Evolutionary conservation across 495 filamentous ascomycete species (phyloP).

Genomic region (Talaromyces stipitatus): DNA sequence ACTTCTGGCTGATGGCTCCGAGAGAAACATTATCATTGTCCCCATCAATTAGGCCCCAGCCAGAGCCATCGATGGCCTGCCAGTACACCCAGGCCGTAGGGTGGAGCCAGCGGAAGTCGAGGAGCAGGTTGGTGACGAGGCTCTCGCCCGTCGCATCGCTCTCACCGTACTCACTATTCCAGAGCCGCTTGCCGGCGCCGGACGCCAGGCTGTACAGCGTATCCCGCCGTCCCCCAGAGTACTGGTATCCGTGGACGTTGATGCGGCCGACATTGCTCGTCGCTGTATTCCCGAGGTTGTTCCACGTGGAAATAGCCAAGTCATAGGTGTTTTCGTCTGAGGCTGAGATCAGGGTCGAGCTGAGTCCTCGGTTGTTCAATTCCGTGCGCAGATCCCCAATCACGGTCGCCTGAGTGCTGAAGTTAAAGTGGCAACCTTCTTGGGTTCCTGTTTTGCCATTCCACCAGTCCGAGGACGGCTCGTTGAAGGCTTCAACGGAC

Average conservation of each 20-base stretch:
- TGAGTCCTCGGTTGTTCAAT: conserved; percentile 2
- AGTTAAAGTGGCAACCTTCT: conserved; percentile 2
- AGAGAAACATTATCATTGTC: conserved; percentile 21
- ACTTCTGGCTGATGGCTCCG: conserved; percentile 21
- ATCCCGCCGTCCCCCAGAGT: conserved; percentile 17
- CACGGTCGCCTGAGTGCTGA: not conserved
- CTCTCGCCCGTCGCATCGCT: conserved; percentile 21
- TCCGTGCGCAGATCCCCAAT: not conserved
- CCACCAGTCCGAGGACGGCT: conserved; percentile 28
- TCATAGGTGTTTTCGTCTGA: conserved; percentile 4
- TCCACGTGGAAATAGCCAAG: conserved; percentile 19
- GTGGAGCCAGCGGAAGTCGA: conserved; percentile 27
- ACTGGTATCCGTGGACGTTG: conserved; percentile 34
- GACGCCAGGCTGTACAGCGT: conserved; percentile 13
- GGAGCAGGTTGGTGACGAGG: conserved; percentile 23
- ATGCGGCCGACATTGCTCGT: conserved; percentile 16
- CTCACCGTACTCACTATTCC: conserved; percentile 35
- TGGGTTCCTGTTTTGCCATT: conserved; percentile 15
- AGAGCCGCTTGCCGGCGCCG: conserved; percentile 19
- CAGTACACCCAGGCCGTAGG: conserved; percentile 35
- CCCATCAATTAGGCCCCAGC: conserved; percentile 26
- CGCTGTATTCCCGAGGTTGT: conserved; percentile 15
- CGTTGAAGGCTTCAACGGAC: conserved; percentile 30
- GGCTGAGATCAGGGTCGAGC: not conserved
- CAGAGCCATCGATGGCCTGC: conserved; percentile 26